Conservation (phyloP, 305 asterid species). For the Solanum hybrid region DNA sequence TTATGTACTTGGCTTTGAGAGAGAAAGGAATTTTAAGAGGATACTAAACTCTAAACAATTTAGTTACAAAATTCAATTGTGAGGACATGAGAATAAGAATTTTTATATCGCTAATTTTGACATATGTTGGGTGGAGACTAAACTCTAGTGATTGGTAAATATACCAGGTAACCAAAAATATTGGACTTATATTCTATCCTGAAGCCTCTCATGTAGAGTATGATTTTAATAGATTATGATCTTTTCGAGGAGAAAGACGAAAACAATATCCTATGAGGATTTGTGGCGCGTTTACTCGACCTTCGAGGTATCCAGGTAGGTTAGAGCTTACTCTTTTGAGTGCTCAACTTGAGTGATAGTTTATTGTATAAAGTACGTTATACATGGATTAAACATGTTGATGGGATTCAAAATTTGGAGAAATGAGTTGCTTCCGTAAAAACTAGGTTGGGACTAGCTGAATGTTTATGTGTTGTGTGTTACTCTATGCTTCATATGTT, state of each 20-base stretch:
- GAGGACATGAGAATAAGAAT: no score
- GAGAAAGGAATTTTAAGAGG: not conserved
- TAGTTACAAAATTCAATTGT: no score
- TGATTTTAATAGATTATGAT: not conserved
- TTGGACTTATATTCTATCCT: not conserved
- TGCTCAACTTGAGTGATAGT: not conserved
- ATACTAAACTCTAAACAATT: no score
- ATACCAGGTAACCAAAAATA: not conserved
- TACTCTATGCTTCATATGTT: not conserved
- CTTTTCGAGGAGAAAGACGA: not conserved
- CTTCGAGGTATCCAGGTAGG: not conserved
- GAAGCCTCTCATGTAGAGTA: not conserved
- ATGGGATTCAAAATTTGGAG: not conserved
- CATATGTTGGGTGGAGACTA: no score
- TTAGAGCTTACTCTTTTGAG: not conserved
- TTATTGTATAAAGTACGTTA: not conserved
- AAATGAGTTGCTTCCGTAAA: not conserved
- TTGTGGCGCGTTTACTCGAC: not conserved
- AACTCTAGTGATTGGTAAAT: not conserved
- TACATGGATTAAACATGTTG: not conserved
- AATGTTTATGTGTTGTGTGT: no score
- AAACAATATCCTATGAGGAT: no score
- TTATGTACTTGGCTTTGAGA: not conserved
- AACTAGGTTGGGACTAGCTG: not conserved
- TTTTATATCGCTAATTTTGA: no score